Base-by-base conservation (phyloP, 768 basidiomycete genomes). In the Trametes cubensis region DNA sequence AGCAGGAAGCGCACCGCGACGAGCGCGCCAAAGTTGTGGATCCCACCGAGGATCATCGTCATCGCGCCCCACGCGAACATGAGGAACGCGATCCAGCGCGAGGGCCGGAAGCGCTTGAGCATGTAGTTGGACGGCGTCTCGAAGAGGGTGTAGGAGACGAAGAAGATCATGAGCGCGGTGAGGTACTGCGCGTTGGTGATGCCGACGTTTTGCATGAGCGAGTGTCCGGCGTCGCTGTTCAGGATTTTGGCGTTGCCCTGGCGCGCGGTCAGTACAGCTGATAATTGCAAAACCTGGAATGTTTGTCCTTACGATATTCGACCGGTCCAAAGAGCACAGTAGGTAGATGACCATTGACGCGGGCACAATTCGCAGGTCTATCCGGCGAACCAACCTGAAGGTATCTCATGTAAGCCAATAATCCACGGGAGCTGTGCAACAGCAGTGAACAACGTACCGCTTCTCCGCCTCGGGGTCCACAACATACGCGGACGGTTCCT, bases 61-160 rank as follows among this genome's bases (percentile, higher is more conserved):
- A 77, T 70, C 5, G 70, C 67, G 30, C 77, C 78, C 78, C 78
- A 79, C 13, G 62, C 62, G 58, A 77, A 66, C 76, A 77, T 79
- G 44, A 79, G 69, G 56, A 77, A 70, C 30, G 76, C 73, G 55
- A 79, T 73, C 78, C 77, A 78, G 38, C 74, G 72, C 49, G 70
- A 72, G 4, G 78, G 78, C 4, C 70, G 66, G 57, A 77, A 67
- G 48, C 68, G 67, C 68, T 79, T 79, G 55, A 79, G 72, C 64
- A 78, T 64, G 49, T 73, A 72, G 60, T 80, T 79, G 48, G 75
- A 76, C 2, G 79, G 79, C 11, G 74, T 72, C 63, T 80, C 78
- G 64, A 77, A 75, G 20, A 76, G 41, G 6, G 76, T 79, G 63
- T 80, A 80, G 14, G 75, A 73, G 55, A 77, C 68, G 57, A 76